Evolutionary conservation across 768 basidiomycete species (phyloP).

Genomic region (Guyanaporus albipodus): DNA sequence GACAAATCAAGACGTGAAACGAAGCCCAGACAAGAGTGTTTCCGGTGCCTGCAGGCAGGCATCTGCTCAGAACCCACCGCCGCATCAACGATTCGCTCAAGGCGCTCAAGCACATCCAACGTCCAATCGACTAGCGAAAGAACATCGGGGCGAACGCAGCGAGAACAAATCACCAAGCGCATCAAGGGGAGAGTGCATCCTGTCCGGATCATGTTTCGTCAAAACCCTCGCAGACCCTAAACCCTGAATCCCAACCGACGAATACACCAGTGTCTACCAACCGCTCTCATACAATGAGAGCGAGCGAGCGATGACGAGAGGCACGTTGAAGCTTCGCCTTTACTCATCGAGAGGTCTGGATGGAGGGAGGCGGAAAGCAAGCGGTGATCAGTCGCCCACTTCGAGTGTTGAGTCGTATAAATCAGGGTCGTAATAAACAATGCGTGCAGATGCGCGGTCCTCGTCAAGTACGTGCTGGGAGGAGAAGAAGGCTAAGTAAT

Average conservation of each 20-base stretch:
- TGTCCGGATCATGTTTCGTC: constrained; percentile 21
- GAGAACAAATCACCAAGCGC: constrained; percentile 6
- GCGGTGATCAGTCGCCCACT: constrained; percentile 47
- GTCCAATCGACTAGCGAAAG: constrained; percentile 38
- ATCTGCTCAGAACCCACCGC: constrained; percentile 10
- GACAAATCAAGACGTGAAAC: constrained; percentile 26
- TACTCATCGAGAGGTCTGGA: constrained; percentile 19
- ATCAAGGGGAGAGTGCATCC: not conserved
- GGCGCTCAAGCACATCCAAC: constrained; percentile 26
- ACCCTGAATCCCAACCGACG: constrained; percentile 24
- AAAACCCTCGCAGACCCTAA: constrained; percentile 26
- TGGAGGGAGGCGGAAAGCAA: constrained; percentile 23
- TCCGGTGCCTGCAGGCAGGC: constrained; percentile 29
- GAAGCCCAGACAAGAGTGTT: constrained; percentile 10
- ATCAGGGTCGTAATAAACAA: constrained; percentile 44
- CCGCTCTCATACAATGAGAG: constrained; percentile 36
- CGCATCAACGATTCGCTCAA: constrained; percentile 11
- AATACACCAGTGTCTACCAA: constrained; percentile 21
- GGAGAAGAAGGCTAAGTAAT: constrained; percentile 29
- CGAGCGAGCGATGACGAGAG: constrained; percentile 19
- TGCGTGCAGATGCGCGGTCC: constrained; percentile 28
- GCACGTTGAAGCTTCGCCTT: constrained; percentile 26
- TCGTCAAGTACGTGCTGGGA: constrained; percentile 23
- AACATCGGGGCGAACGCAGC: constrained; percentile 25
- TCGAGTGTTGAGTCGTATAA: constrained; percentile 31